phyloP scores from a whole-genome alignment of 345 rosid species.

The Camelina neglecta region DNA sequence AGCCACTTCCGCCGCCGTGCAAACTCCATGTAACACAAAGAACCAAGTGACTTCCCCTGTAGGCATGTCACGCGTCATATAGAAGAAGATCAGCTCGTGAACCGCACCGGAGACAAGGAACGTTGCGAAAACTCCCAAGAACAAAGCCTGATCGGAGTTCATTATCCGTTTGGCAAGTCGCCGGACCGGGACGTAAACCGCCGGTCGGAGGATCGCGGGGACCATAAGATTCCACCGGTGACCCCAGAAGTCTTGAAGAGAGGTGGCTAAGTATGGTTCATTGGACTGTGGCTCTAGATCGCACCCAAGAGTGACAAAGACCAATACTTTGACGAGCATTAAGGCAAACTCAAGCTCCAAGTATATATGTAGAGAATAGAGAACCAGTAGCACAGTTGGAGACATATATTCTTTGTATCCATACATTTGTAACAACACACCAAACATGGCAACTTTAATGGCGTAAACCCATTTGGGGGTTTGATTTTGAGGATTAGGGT shows the following conservation, averaged over 20 bases:
- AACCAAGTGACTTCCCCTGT: constrained; percentile 49
- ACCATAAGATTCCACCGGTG: constrained; percentile 62
- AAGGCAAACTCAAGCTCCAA: constrained; percentile 45
- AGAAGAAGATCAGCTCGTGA: constrained; percentile 46
- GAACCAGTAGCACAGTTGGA: constrained; percentile 6
- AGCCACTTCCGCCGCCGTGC: constrained; percentile 39
- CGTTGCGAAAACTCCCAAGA: constrained; percentile 32
- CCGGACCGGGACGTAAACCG: constrained; percentile 49
- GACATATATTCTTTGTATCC: constrained; percentile 8
- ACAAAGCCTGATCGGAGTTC: constrained; percentile 13
- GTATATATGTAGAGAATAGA: constrained; percentile 41
- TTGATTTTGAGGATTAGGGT: constrained; percentile 26
- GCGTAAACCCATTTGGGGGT: constrained; percentile 41
- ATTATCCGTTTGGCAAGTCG: background rate
- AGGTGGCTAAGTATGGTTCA: constrained; percentile 58
- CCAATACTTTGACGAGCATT: constrained; percentile 30
- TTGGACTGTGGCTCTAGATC: constrained; percentile 51
- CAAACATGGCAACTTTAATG: constrained; percentile 39
- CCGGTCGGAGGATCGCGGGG: constrained; percentile 47
- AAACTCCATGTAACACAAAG: constrained; percentile 51
- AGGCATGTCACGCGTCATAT: constrained; percentile 32
- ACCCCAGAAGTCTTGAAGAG: constrained; percentile 70
- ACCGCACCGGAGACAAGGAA: constrained; percentile 47
- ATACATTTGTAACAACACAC: constrained; percentile 13
- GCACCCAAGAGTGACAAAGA: constrained; percentile 14